Evolutionary conservation across 2,329 filamentous ascomycete species (phyloP).

Genomic region (Akanthomyces lecanii): DNA sequence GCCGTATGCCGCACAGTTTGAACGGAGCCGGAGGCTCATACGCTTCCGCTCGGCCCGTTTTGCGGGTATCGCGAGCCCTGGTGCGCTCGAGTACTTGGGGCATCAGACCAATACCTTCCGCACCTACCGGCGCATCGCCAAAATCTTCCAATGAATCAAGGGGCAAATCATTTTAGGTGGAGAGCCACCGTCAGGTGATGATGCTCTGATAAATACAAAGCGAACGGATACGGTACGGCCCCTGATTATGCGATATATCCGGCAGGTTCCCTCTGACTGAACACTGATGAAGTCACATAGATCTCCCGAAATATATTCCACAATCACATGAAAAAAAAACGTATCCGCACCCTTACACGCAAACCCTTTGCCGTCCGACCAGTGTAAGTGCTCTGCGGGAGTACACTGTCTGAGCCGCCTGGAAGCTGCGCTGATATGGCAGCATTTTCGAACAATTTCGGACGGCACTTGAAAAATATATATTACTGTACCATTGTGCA

Average conservation of each 20-base stretch:
- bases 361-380: too few relatives aligned
- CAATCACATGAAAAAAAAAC: constrained; percentile 1
- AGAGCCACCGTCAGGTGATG: not conserved
- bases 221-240: not conserved
- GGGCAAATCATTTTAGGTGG: not conserved
- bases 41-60: constrained; percentile 1
- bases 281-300: not conserved
- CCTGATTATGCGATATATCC: not conserved
- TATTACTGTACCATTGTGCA: too few relatives aligned
- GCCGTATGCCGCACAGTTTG: not conserved
- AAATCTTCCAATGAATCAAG: not conserved
- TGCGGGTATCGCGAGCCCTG: not conserved
- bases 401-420: too few relatives aligned
- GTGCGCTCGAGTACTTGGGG: not conserved
- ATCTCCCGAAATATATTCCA: too few relatives aligned
- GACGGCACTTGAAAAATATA: too few relatives aligned
- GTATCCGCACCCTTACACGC: too few relatives aligned
- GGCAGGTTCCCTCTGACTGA: not conserved
- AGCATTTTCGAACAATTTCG: too few relatives aligned
- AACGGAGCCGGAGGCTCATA: constrained; percentile 1
- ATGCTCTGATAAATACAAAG: not conserved
- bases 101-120: not conserved
- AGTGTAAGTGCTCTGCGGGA: too few relatives aligned
- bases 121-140: not conserved
- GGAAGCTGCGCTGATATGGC: too few relatives aligned